A percentile compares a stretch with the other conserved stretches of the same genome.
phyloP scores from a whole-genome alignment of 2,329 filamentous ascomycete genomes.

The Camillea tinctor region DNA sequence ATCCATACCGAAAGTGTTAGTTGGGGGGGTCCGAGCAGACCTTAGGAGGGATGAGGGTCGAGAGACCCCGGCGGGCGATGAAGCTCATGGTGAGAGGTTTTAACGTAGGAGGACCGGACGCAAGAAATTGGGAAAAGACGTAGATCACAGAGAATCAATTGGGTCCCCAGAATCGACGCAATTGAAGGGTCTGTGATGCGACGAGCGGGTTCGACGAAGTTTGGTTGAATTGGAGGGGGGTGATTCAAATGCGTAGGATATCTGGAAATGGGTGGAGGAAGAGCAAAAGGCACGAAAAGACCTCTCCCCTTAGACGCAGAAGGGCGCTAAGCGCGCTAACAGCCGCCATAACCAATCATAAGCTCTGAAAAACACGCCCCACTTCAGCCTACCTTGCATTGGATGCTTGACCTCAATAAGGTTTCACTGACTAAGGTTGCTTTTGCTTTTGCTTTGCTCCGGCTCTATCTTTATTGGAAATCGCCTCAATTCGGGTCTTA shows the following conservation, averaged over 20 bases:
- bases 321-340: constrained; percentile 44
- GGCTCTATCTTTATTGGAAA: no score
- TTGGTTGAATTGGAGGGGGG: constrained; percentile 18
- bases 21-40: constrained; percentile 44
- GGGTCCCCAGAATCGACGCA: constrained; percentile 33
- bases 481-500: no score
- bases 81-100: constrained; percentile 76
- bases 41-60: constrained; percentile 99
- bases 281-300: constrained; percentile 43
- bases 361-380: constrained; percentile 23
- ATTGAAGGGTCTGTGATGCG: constrained; percentile 26
- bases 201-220: constrained; percentile 17
- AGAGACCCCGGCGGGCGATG: constrained; percentile 86
- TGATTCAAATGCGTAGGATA: constrained; percentile 15
- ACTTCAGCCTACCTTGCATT: constrained; percentile 5
- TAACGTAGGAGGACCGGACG: constrained; percentile 18
- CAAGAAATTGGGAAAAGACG: constrained; percentile 22
- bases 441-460: not conserved
- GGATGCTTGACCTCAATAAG: not conserved
- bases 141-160: constrained; percentile 35
- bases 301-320: constrained; percentile 34
- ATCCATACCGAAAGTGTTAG: not conserved
- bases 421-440: no score
- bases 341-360: constrained; percentile 30
- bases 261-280: constrained; percentile 2